phyloP scores from a whole-genome alignment of 2,329 filamentous ascomycete species.

The Pseudogymnoascus verrucosus region DNA sequence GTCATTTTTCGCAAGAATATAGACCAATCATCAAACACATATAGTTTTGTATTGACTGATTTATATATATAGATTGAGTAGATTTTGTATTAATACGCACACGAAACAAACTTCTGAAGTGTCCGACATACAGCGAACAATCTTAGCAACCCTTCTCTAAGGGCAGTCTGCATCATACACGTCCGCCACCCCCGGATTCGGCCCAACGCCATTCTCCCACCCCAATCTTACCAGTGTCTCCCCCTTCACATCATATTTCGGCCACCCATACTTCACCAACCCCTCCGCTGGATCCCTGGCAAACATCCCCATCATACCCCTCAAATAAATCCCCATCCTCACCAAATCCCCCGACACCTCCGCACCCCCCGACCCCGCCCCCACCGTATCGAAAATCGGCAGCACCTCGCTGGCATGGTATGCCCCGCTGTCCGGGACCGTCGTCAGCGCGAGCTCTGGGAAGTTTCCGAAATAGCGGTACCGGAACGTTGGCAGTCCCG shows the following conservation, averaged over 20 bases:
- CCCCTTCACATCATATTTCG: conserved; percentile 18
- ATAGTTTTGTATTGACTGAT: not conserved
- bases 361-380: conserved; percentile 4
- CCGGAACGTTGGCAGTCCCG: conserved; percentile 30
- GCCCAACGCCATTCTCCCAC: conserved; percentile 24
- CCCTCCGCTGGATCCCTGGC: conserved; percentile 32
- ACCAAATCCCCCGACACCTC: conserved; percentile 24
- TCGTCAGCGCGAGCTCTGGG: conserved; percentile 25
- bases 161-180: not conserved
- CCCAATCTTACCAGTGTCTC: conserved; percentile 25
- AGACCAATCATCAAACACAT: not conserved
- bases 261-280: conserved; percentile 27
- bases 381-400: conserved; percentile 27
- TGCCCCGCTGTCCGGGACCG: conserved; percentile 26
- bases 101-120: no score
- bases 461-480: conserved; percentile 33
- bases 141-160: not conserved
- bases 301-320: conserved; percentile 33
- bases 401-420: conserved; percentile 30
- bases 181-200: not conserved
- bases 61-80: not conserved
- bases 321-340: conserved; percentile 28
- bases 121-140: no score
- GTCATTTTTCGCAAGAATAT: not conserved
- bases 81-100: no score